Percentiles rank a stretch among this genome's conserved stretches.
These are phyloP conservation scores for Pholiota microspora DNA, from an alignment of 768 basidiomycete genomes.

Conservation along the genomic window DNA sequence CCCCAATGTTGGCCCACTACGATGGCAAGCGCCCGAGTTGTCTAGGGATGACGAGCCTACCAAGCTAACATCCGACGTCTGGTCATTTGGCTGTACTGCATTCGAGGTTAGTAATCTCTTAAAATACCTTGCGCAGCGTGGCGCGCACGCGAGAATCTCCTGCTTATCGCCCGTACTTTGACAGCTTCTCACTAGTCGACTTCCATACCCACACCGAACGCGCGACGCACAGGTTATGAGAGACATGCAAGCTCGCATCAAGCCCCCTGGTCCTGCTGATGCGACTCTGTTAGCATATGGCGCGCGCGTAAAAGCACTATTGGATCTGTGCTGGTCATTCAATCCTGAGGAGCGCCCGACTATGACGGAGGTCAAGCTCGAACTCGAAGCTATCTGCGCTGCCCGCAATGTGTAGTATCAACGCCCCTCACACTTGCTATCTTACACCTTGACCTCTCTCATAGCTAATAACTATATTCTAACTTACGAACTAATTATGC, in stretches of 20 bases:
- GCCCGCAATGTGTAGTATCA: not conserved
- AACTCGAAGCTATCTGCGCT: conserved; percentile 16
- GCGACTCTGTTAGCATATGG: conserved; percentile 8
- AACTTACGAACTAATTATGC: too few species aligned
- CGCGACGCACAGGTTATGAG: conserved; percentile 21
- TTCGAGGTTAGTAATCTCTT: conserved; percentile 25
- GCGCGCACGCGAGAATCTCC: not conserved
- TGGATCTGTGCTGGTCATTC: conserved; percentile 24
- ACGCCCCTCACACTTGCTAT: not conserved
- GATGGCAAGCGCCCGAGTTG: conserved; percentile 35
- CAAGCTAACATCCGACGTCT: conserved; percentile 27
- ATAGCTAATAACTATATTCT: not conserved
- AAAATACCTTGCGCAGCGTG: not conserved
- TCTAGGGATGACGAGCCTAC: conserved; percentile 26
- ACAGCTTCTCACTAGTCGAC: conserved; percentile 23
- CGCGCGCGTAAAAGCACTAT: conserved; percentile 11
- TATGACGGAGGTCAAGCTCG: conserved; percentile 18
- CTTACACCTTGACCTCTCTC: conserved; percentile 12
- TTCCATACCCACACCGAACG: conserved; percentile 21
- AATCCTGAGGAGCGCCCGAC: conserved; percentile 15
- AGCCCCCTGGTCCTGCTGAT: conserved; percentile 18
- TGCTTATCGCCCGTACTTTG: not conserved
- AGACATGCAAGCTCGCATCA: conserved; percentile 20
- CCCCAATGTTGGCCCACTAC: conserved; percentile 27
- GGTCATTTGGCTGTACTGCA: conserved; percentile 35